Evolutionary conservation across 805 yeast species (phyloP), one percentile per base, ranked within the genome.

Genomic region (Candida tammaniensis): DNA sequence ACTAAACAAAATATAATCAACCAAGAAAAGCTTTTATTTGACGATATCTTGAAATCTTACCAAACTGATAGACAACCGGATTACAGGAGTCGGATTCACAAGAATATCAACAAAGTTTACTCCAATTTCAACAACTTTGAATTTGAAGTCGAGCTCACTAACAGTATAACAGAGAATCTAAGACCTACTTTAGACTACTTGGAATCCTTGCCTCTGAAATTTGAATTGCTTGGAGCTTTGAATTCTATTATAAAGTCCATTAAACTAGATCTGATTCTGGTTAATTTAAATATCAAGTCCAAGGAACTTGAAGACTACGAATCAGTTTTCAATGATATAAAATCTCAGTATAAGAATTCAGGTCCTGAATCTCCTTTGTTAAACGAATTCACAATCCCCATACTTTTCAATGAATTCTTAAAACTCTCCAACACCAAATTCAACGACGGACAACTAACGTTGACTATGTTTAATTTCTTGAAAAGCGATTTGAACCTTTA

Each of bases 371-470:
- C 36, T 1, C 70, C 70, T 2, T 30, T 40, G 1, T 38, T 63
- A 25, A 64, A 64, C 31, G 57, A 46, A 9, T 46, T 55, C 20
- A 61, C 72, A 0, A 42, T 64, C 33, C 70, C 73, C 1, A 42
- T 55, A 12, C 31, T 67, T 3, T 54, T 65, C 47, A 67, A 67
- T 42, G 46, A 51, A 14, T 42, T 58, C 24, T 34, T 67, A 12
- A 47, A 56, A 22, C 39, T 44, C 5, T 37, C 55, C 11, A 40
- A 48, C 18, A 47, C 46, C 28, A 51, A 55, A 36, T 51, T 51
- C 36, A 42, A 54, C 29, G 65, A 64, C 36, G 71, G 70, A 1
- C 57, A 54, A 28, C 46, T 63, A 40, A 59, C 68, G 1, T 41
- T 63, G 29, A 47, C 64, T 2, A 34, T 66, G 24, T 67, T 63